Percentiles rank a stretch among this genome's conserved stretches.
phyloP scores from a whole-genome alignment of 2,329 filamentous ascomycete genomes.

The Penicillium sp. region DNA sequence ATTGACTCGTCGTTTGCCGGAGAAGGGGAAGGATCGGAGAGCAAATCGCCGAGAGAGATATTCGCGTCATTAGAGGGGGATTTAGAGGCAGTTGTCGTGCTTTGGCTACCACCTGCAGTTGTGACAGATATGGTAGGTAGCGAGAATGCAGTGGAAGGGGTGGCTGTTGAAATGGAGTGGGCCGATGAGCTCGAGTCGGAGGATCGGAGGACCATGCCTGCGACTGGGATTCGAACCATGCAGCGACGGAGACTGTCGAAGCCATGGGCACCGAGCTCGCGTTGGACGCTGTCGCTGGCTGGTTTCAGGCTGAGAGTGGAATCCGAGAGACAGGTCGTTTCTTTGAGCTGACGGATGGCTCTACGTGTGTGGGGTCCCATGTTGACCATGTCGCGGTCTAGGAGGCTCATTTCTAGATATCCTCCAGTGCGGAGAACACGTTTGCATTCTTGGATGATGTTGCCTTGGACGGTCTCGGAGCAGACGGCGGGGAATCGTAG shows the following conservation, averaged over 20 bases:
- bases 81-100: slow-evolving; percentile 16
- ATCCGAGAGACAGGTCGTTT: slow-evolving; percentile 43
- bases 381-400: slow-evolving; percentile 51
- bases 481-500: slow-evolving; percentile 47
- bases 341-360: slow-evolving; percentile 45
- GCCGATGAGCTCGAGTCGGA: slow-evolving; percentile 40
- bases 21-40: slow-evolving; percentile 67
- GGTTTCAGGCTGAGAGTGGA: slow-evolving; percentile 46
- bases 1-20: slow-evolving; percentile 76
- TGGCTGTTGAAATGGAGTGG: slow-evolving; percentile 29
- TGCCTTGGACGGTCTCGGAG: slow-evolving; percentile 42
- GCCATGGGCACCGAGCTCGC: slow-evolving; percentile 42
- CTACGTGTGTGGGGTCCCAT: slow-evolving; percentile 47
- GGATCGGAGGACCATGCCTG: slow-evolving; percentile 42
- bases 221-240: slow-evolving; percentile 49
- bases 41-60: slow-evolving; percentile 63
- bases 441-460: slow-evolving; percentile 48
- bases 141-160: slow-evolving; percentile 23
- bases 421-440: slow-evolving; percentile 49
- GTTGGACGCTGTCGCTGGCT: slow-evolving; percentile 47
- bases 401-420: slow-evolving; percentile 48
- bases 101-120: slow-evolving; percentile 14
- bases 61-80: slow-evolving; percentile 39
- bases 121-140: slow-evolving; percentile 22
- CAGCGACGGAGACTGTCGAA: slow-evolving; percentile 50